Conservation (phyloP, 768 basidiomycete species). For the Rhizopogon vesiculosus region DNA sequence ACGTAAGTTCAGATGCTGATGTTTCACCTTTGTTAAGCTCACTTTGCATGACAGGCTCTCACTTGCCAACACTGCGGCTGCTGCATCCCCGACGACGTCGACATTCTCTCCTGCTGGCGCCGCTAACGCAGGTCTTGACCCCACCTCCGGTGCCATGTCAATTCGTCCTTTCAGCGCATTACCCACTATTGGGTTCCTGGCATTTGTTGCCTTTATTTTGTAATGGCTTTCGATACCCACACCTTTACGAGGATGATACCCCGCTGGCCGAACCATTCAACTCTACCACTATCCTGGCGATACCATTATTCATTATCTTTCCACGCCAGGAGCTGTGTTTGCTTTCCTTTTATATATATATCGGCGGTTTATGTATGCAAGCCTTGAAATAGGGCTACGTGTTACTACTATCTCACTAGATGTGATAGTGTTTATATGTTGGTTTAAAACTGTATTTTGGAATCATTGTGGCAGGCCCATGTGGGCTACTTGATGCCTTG, state of each 20-base stretch:
- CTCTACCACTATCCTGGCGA: conserved; percentile 20
- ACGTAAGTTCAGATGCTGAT: not conserved
- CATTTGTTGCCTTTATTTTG: conserved; percentile 18
- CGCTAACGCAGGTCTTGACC: conserved; percentile 26
- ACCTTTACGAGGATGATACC: conserved; percentile 33
- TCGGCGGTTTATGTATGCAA: not conserved
- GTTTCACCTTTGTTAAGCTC: conserved; percentile 3
- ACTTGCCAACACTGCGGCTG: not conserved
- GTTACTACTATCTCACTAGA: not conserved
- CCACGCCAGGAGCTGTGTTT: conserved; percentile 9
- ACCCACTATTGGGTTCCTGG: conserved; percentile 17
- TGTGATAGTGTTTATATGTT: not conserved
- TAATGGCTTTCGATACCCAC: conserved; percentile 30
- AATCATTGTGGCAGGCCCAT: not conserved
- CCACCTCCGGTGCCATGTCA: conserved; percentile 20
- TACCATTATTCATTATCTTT: not conserved
- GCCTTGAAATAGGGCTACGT: too few species aligned
- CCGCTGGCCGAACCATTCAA: conserved; percentile 30
- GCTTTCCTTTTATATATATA: too few species aligned
- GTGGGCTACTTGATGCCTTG: not conserved
- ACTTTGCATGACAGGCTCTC: conserved; percentile 3
- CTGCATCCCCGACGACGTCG: conserved; percentile 10
- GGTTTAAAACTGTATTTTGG: not conserved
- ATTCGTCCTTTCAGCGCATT: conserved; percentile 16
- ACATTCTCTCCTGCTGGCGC: conserved; percentile 24